Percentiles rank a stretch among this genome's conserved stretches.
Conservation (phyloP, 768 basidiomycete genomes). For the Hortiboletus flavorubellus region DNA sequence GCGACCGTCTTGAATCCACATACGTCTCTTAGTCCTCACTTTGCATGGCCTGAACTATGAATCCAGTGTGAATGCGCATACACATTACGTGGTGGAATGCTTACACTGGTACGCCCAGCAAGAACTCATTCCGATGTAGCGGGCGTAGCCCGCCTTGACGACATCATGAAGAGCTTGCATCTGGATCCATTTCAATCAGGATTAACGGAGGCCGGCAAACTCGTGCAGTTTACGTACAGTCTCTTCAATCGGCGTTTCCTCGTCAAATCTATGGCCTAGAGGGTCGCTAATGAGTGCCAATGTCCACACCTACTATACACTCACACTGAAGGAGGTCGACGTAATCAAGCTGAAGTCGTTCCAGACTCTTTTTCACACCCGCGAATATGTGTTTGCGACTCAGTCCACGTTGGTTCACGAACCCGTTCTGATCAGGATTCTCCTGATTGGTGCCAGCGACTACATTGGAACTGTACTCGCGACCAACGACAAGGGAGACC, state of each 20-base stretch:
- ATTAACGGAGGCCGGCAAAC: neutral
- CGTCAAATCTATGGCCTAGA: slow-evolving; percentile 46
- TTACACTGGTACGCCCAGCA: slow-evolving; percentile 41
- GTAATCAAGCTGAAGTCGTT: slow-evolving; percentile 47
- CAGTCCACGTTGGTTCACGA: slow-evolving; percentile 46
- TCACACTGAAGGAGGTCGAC: slow-evolving; percentile 56
- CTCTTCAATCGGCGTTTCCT: slow-evolving; percentile 49
- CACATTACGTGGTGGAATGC: neutral
- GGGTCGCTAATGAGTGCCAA: neutral
- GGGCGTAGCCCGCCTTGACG: slow-evolving; percentile 46
- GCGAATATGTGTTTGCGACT: slow-evolving; percentile 61
- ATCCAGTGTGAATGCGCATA: slow-evolving; percentile 2
- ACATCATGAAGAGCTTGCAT: slow-evolving; percentile 53
- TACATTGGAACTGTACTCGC: slow-evolving; percentile 14
- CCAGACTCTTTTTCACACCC: slow-evolving; percentile 41
- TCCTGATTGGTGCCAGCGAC: slow-evolving; percentile 6
- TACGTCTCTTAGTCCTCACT: slow-evolving; percentile 20
- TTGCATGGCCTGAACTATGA: slow-evolving; percentile 38
- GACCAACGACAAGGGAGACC: slow-evolving; percentile 42
- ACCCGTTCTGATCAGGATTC: slow-evolving; percentile 38
- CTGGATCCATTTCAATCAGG: slow-evolving; percentile 2
- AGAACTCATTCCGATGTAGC: slow-evolving; percentile 45
- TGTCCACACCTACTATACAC: neutral
- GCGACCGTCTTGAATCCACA: neutral
- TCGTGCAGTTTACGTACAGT: slow-evolving; percentile 23